Base-by-base conservation (phyloP, 2,329 filamentous ascomycete genomes). In the Gyromitra esculenta region DNA sequence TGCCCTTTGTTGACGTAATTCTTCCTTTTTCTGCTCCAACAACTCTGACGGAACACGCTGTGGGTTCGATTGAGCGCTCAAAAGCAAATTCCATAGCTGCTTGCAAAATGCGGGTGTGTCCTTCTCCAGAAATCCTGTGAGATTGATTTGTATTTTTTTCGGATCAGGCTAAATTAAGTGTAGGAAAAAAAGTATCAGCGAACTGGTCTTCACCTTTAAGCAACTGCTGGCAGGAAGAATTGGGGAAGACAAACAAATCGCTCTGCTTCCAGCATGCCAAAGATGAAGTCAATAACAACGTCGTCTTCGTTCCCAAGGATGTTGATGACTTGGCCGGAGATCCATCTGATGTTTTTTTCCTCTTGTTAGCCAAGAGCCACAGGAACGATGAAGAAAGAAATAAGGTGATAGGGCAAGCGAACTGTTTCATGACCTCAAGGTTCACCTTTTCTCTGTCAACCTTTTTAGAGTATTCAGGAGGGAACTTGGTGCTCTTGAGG, bases 391-490 rank as follows among this genome's bases (percentile, higher is more conserved):
- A 21, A 65, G 62, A 56, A 11, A 54, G 31, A 13, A 71, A 60
- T 15, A 8, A 69, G 21, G 45, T 57, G 48, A 50, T n/a, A 60
- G 35, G 70, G 72, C n/a, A 15, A 31, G 85, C 90, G 82, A 83
- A 96, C 92, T 96, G 97, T 88, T 97, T 97, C 90, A 99, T 97
- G 72, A 99, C 92, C 84, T 97, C 93, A 65, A 97, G 87, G 83
- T 99, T 97, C 84, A 99, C 94, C 86, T 98, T 98, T 81, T 91
- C 89, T 89, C 96, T 97, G 86, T 99, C 94, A 79, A 99, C 96
- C 86, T 97, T 97, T 83, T 92, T 90, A 82, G 89, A 95, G 85
- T 98, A 99, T 82, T 97, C 94, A 6, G 91, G 88, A 59, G 96
- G 96, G 79, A 97, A 98, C 82, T 96, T 97, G 72, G 94, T 98